Evolutionary conservation across 495 filamentous ascomycete genomes (phyloP), one percentile per base, ranked within the genome.

Genomic region (Chaetomium fimeti): DNA sequence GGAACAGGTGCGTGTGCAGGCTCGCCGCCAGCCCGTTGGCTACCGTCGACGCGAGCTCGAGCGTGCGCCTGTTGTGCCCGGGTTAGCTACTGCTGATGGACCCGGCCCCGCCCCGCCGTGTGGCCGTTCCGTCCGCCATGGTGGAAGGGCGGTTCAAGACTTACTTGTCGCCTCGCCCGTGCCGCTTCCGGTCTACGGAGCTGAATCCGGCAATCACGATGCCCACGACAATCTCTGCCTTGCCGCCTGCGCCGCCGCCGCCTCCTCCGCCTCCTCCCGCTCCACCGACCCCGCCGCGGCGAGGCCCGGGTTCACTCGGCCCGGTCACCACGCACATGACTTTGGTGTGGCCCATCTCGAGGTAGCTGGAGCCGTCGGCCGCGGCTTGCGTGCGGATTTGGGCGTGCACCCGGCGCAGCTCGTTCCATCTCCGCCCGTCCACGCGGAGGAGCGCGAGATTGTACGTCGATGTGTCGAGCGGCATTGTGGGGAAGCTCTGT

Each of bases 401-500:
- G 43, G 89, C 93, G 77, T 89, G 85, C 51, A 98, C 81, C 36
- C 91, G 88, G 29, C 94, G 91, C 48, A 98, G 87, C 76, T 99
- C 94, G 78, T 99, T 99, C 95, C 95, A 99, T 53, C 94, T 87
- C 12, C 94, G 91, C 63, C 94, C 93, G 76, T 97, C 93, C 68
- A 95, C 89, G 72, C 92, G 92, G 65, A 97, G 87, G 68, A 88
- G 86, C 57, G 91, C 89, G 63, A 96, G 86, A 68, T 84, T 82
- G 81, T 96, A 97, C 60, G 89, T 89, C 15, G 89, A 91, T 25
- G 91, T 92, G 76, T 96, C 92, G 75, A 97, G 91, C 66, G 91
- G 91, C 92, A 96, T 96, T 61, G 38, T 67, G 32, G 57, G 40
- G 32, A 42, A 16, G 38, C 22, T 9, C 15, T 20, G 63, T 47